Base-by-base conservation (phyloP, 1,284 basidiomycete species). In the Pholiota adiposa region DNA sequence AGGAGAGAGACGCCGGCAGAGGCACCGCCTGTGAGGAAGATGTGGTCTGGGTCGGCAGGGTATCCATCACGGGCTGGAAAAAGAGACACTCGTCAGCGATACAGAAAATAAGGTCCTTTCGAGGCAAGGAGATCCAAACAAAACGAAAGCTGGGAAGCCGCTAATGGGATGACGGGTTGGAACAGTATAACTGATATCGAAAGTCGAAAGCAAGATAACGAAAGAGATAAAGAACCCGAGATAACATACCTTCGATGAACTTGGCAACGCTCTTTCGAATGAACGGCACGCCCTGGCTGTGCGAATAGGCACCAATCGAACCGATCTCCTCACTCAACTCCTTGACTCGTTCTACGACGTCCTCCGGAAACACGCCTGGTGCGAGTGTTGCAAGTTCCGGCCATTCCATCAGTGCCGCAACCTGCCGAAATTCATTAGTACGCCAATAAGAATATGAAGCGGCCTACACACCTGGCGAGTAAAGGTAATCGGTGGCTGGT, bases 21-120 rank as follows among this genome's bases (percentile, higher is more conserved):
- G 7, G 97, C 97, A 56, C 97, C 97, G 18, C 88, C 89, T 3
- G 97, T 98, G 51, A 99, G 85, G 83, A 95, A 99, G 74, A 99
- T 96, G 71, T 90, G 82, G 63, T 89, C 86, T 3, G 96, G 92
- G 72, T 94, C 79, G 11, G 95, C 83, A 2, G 93, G 89, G 75
- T 88, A 90, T 16, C 94, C 94, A 70, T 97, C 96, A 50, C 96
- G 92, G 60, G 90, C 93, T 97, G 73, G 8, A 48, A 25, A 48
- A 56, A 51, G 55, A 49, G 52, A 9, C 38, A 21, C 12, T 56
- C 38, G 62, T 27, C 21, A 48, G 48, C 9, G 36, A 38, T 27
- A 25, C 21, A 36, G 18, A 36, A 25, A 11, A 29, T 6, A 16
- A 33, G 33, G n/a, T n/a, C n/a, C n/a, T n/a, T n/a, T n/a, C n/a